These are phyloP conservation scores for Trichoderma cornu-damae DNA, from an alignment of 2,329 filamentous ascomycete genomes.

Conservation along the genomic window DNA sequence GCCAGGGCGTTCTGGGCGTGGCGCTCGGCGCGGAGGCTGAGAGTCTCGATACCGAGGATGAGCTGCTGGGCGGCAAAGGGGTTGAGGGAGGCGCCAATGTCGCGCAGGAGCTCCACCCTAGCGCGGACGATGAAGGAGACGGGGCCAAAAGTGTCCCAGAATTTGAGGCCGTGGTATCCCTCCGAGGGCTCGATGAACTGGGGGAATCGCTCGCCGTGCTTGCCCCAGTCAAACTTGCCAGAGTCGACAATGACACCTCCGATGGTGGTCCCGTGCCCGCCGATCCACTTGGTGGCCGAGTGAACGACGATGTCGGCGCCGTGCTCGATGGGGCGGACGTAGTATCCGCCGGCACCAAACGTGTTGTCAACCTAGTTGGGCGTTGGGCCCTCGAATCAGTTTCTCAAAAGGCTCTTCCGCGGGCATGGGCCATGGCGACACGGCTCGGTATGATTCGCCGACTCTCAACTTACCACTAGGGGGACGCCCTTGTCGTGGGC, in stretches of 20 bases:
- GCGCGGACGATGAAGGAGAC: conserved; percentile 79
- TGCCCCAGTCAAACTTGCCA: conserved; percentile 92
- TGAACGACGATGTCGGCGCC: conserved; percentile 93
- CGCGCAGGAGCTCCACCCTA: conserved; percentile 84
- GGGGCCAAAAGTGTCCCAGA: conserved; percentile 86
- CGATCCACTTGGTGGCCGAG: conserved; percentile 96
- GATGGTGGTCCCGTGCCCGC: conserved; percentile 89
- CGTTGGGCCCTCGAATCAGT: neutral
- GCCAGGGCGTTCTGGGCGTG: conserved; percentile 79
- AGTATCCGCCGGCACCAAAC: conserved; percentile 90
- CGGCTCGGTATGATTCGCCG: neutral
- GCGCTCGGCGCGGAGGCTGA: conserved; percentile 78
- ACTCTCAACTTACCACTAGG: conserved; percentile 46
- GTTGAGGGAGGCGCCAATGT: conserved; percentile 76
- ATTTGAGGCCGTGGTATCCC: conserved; percentile 89
- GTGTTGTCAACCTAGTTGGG: conserved; percentile 76
- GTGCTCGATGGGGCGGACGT: conserved; percentile 77
- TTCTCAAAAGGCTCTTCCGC: neutral
- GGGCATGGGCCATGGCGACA: too few species aligned
- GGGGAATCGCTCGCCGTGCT: conserved; percentile 77
- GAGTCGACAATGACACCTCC: conserved; percentile 80
- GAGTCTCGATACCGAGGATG: conserved; percentile 80
- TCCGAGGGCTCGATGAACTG: conserved; percentile 85
- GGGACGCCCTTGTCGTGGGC: conserved; percentile 66
- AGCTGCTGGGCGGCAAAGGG: conserved; percentile 93